Percentiles rank a stretch among this genome's conserved stretches.
Evolutionary conservation across 2,329 filamentous ascomycete species (phyloP).

Genomic region (Scopulariopsis brevicaulis): DNA sequence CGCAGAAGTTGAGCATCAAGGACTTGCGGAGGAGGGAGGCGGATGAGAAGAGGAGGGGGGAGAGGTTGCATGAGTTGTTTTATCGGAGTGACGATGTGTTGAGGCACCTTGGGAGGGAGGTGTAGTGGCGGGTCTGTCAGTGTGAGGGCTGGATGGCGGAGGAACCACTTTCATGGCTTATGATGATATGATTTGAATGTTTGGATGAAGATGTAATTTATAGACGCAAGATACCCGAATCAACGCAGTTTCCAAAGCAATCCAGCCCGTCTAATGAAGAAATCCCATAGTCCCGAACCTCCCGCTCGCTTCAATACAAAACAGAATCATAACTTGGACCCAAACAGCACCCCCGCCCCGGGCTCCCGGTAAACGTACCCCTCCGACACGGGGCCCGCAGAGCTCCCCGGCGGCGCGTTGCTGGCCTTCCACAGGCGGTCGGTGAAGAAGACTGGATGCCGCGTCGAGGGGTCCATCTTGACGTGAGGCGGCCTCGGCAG

Average conservation of each 20-base stretch:
- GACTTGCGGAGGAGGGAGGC: slow-evolving; percentile 50
- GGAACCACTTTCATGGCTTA: not conserved
- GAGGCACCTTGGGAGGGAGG: slow-evolving; percentile 50
- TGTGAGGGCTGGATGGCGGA: not conserved
- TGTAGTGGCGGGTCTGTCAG: not conserved
- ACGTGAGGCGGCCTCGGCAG: not conserved
- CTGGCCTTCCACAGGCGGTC: slow-evolving; percentile 46
- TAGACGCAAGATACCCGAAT: not conserved
- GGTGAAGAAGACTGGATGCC: slow-evolving; percentile 71
- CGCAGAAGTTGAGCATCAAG: slow-evolving; percentile 54
- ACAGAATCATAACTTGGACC: not conserved
- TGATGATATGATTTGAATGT: not conserved
- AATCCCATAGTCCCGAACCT: not conserved
- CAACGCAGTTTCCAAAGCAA: not conserved
- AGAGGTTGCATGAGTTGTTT: slow-evolving; percentile 58
- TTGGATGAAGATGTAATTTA: not conserved
- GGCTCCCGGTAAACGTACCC: slow-evolving; percentile 48
- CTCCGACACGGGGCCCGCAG: slow-evolving; percentile 39
- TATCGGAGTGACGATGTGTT: slow-evolving; percentile 67
- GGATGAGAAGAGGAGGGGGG: slow-evolving; percentile 50
- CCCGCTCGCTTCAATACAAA: not conserved
- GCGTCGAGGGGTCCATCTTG: slow-evolving; percentile 35
- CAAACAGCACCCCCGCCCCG: not conserved
- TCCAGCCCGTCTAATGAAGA: not conserved
- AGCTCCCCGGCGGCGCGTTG: slow-evolving; percentile 15